Evolutionary conservation across 2,329 filamentous ascomycete species (phyloP).

Genomic region (Amauroascus niger): DNA sequence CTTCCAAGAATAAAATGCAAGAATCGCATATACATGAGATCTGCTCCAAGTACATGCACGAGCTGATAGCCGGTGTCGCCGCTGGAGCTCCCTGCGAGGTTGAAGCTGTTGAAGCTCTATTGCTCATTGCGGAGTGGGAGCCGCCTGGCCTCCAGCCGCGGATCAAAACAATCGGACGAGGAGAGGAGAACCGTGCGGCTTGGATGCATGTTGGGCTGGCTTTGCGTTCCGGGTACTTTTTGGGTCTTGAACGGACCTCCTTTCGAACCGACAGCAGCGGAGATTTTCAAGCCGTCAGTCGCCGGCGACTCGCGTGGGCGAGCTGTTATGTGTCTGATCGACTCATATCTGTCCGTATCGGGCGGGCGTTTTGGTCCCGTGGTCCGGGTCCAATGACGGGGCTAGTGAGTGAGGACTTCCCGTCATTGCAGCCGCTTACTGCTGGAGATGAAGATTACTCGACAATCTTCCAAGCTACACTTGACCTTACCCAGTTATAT

Average conservation of each 20-base stretch:
- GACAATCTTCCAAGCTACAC: conserved; percentile 58
- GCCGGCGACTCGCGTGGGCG: conserved; percentile 60
- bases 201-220: conserved; percentile 71
- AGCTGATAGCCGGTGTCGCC: conserved; percentile 55
- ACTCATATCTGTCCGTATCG: conserved; percentile 60
- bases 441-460: conserved; percentile 58
- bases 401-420: conserved; percentile 57
- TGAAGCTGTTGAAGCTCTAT: conserved; percentile 59
- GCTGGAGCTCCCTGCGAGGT: conserved; percentile 58
- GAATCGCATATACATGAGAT: conserved; percentile 55
- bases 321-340: conserved; percentile 58
- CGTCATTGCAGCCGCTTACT: conserved; percentile 50
- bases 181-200: conserved; percentile 63
- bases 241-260: conserved; percentile 59
- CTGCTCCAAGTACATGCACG: conserved; percentile 61
- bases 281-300: conserved; percentile 51
- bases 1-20: conserved; percentile 59
- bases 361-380: conserved; percentile 64
- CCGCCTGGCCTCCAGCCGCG: conserved; percentile 53
- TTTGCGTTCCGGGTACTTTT: conserved; percentile 59
- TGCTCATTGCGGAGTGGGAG: conserved; percentile 64
- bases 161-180: conserved; percentile 55
- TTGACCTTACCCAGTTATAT: conserved; percentile 63
- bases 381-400: conserved; percentile 59
- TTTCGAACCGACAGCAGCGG: conserved; percentile 52